Evolutionary conservation across 306 rosid genomes (phyloP), one percentile per base, ranked within the genome.

Genomic region (Quercus aquifolioides): DNA sequence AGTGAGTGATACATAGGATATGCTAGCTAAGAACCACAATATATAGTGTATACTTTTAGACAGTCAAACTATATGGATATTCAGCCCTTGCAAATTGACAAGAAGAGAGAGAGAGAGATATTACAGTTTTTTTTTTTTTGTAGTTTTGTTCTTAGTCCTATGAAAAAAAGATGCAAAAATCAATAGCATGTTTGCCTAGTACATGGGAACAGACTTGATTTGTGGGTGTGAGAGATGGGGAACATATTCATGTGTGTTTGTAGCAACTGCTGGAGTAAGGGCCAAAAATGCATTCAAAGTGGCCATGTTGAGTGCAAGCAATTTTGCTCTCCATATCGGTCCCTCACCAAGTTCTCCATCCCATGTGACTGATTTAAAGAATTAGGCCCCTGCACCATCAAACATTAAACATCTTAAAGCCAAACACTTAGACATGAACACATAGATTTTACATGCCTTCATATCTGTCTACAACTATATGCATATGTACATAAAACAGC

Each of bases 301-400:
- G 72, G 52, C 52, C 72, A 67, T 67, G 72, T 10, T 19, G 72
- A 19, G 52, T 67, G 28, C 26, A 67, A 67, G 52, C 49, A 23
- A n/a, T 25, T 35, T 35, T 35, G 72, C 15, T 67, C 17, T 30
- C 51, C 72, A 35, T 72, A 76, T 82, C 70, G 76, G 55, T 64
- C 76, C 71, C 78, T 77, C 75, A 17, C 72, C 81, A 72, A 55
- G 74, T 38, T 72, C 75, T 77, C 78, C 72, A 38, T 19, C 64
- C 30, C 63, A 18, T 82, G 55, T 72, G 72, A 59, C 54, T 82
- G 74, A 55, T 41, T 78, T 82, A 78, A 77, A 26, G 85, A 77
- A 26, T 68, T 55, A 64, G 81, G 77, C 19, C 43, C 85, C 85
- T 82, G 81, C 85, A 55, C 5, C 18, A 17, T 77, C 35, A 73